phyloP scores from a whole-genome alignment of 2,329 filamentous ascomycete genomes.

The Amesomyces nigricolor region DNA sequence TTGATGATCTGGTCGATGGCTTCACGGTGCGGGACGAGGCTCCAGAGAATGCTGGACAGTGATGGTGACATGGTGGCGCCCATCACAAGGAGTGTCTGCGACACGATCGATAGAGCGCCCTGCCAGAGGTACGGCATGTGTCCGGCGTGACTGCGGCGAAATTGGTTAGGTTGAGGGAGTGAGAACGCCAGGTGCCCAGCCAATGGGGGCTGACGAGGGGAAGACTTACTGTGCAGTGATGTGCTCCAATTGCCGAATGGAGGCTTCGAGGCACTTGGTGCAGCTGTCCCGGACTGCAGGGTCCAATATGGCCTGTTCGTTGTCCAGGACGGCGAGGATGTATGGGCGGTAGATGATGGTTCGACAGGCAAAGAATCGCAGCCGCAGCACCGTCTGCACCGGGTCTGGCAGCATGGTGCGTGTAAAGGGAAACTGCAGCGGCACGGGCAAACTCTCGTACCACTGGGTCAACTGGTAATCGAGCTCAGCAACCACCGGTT shows the following conservation, averaged over 20 bases:
- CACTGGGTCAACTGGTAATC: conserved; percentile 80
- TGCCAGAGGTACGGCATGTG: conserved; percentile 86
- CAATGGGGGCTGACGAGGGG: conserved; percentile 16
- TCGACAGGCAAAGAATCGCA: conserved; percentile 78
- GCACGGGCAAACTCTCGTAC: conserved; percentile 71
- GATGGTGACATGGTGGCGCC: conserved; percentile 75
- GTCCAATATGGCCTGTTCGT: conserved; percentile 67
- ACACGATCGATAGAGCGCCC: conserved; percentile 75
- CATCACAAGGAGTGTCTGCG: conserved; percentile 77
- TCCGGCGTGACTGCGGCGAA: conserved; percentile 59
- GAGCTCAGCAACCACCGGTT: conserved; percentile 72
- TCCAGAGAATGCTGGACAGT: conserved; percentile 59
- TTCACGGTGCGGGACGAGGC: conserved; percentile 50
- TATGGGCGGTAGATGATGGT: conserved; percentile 85
- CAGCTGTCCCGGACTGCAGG: conserved; percentile 70
- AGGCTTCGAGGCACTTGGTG: conserved; percentile 75
- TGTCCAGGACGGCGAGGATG: conserved; percentile 72
- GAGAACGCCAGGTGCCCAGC: conserved; percentile 6
- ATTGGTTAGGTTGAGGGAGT: conserved; percentile 35
- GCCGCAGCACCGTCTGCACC: conserved; percentile 70
- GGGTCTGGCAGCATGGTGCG: conserved; percentile 62
- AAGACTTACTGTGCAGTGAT: conserved; percentile 65
- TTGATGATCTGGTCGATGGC: conserved; percentile 71
- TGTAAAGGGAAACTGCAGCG: conserved; percentile 72
- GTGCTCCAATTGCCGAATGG: conserved; percentile 72